Evolutionary conservation across 1,284 basidiomycete genomes (phyloP), one percentile per base, ranked within the genome.

Genomic region (Takashimella koratensis): DNA sequence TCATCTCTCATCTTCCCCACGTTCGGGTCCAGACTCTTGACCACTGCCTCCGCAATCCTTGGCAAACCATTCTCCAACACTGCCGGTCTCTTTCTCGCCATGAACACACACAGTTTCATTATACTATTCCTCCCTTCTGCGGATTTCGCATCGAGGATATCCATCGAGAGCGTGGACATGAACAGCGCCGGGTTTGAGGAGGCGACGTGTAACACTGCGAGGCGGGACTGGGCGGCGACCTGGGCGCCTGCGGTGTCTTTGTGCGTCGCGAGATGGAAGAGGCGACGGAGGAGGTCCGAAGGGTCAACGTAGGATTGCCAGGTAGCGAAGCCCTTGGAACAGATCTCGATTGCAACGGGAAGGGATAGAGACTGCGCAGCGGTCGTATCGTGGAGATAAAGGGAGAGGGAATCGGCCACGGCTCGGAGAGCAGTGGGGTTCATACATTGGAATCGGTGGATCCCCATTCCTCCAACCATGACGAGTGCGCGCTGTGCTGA

Each of bases 271-370:
- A 97, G 81, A 16, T 78, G 81, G 71, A 96, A 96, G 4, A 98
- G 79, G 0, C 86, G 83, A 1, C 94, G 86, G 20, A 98, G 80
- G 53, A 97, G 85, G 57, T 87, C 86, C 78, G 93, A 88, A 0
- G 92, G 86, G 63, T 98, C 94, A 52, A 94, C 82, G 65, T 94
- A 94, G 61, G 93, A 86, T 70, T 95, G 93, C 90, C 93, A 98
- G 43, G 92, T 86, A 42, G 86, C 82, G 71, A 97, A 98, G 0
- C 93, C 93, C 45, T 86, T 84, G 3, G 87, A 86, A 65, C 88
- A 93, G 10, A 98, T 80, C 66, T 98, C 93, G 59, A 97, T 86
- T 0, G 90, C 92, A 2, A 96, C 79, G 0, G 82, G 79, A 20
- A 87, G 81, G 0, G 82, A 79, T 50, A 98, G 83, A 0, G 91